Percentiles rank a stretch among this genome's conserved stretches.
Conservation (phyloP, 75 land plant genomes). For the Picea glauca region DNA sequence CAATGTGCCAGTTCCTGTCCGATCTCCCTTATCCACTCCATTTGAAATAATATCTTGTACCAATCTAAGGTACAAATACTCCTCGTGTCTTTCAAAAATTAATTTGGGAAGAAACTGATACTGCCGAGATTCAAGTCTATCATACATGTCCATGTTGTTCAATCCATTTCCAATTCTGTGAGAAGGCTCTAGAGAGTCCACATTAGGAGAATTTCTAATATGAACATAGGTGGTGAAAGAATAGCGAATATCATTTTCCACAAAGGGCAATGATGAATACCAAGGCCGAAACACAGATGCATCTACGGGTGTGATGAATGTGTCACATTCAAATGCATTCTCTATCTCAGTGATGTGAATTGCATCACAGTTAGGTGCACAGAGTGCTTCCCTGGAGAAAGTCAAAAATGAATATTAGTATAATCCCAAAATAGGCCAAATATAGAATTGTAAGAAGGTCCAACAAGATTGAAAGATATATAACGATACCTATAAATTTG, state of each 20-base stretch:
- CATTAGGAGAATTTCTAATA: conserved; percentile 22
- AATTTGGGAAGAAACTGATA: conserved; percentile 61
- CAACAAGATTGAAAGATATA: background rate
- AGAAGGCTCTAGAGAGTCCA: background rate
- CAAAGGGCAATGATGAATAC: conserved; percentile 72
- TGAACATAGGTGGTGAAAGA: conserved; percentile 77
- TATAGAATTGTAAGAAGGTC: background rate
- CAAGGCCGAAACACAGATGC: conserved; percentile 61
- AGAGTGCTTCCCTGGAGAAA: conserved; percentile 68
- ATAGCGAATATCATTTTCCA: conserved; percentile 69
- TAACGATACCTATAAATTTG: conserved; percentile 58
- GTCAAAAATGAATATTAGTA: background rate
- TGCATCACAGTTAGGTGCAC: conserved; percentile 79
- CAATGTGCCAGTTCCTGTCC: conserved; percentile 97
- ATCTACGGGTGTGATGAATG: conserved; percentile 80
- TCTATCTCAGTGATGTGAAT: conserved; percentile 88
- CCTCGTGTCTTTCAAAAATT: conserved; percentile 77
- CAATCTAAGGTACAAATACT: conserved; percentile 73
- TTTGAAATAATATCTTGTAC: conserved; percentile 73
- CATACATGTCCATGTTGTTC: conserved; percentile 2
- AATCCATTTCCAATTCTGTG: conserved; percentile 7
- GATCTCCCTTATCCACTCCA: conserved; percentile 75
- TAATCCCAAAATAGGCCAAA: background rate
- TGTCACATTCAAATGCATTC: conserved; percentile 74
- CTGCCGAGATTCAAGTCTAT: conserved; percentile 23